Conservation (phyloP, 345 rosid genomes). For the Gossypium raimondii region DNA sequence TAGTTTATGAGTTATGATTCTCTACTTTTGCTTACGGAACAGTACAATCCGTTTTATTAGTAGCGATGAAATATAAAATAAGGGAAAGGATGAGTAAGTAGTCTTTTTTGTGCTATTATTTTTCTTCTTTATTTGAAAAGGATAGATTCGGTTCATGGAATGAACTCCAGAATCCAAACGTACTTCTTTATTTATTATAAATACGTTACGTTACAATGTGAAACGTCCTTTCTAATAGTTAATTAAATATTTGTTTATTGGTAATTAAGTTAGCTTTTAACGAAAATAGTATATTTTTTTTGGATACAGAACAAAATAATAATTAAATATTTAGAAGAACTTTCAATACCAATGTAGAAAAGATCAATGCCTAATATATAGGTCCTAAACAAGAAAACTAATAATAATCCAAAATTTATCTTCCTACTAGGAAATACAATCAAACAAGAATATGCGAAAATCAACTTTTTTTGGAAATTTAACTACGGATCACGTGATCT, state of each 20-base stretch:
- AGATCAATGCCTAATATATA: background rate
- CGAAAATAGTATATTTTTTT: too few species aligned
- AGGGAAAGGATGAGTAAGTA: background rate
- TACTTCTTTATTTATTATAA: background rate
- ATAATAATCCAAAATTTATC: too few species aligned
- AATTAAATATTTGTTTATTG: background rate
- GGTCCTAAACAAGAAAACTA: background rate
- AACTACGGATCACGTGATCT: background rate
- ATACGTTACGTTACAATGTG: background rate
- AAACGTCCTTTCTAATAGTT: background rate
- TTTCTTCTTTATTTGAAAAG: background rate
- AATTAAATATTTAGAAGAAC: background rate
- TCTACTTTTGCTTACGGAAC: background rate
- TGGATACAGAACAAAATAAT: background rate
- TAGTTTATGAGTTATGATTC: constrained; percentile 12
- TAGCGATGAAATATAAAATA: background rate
- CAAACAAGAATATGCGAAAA: too few species aligned
- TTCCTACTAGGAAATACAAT: too few species aligned
- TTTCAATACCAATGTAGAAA: background rate
- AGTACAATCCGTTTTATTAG: background rate
- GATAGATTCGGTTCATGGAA: background rate
- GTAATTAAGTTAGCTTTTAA: background rate
- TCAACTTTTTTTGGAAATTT: background rate
- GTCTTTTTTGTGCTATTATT: background rate
- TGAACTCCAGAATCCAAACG: background rate